Evolutionary conservation across 108 stramenopile species (phyloP).

Genomic region (Mayamaea pseudoterrestris): DNA sequence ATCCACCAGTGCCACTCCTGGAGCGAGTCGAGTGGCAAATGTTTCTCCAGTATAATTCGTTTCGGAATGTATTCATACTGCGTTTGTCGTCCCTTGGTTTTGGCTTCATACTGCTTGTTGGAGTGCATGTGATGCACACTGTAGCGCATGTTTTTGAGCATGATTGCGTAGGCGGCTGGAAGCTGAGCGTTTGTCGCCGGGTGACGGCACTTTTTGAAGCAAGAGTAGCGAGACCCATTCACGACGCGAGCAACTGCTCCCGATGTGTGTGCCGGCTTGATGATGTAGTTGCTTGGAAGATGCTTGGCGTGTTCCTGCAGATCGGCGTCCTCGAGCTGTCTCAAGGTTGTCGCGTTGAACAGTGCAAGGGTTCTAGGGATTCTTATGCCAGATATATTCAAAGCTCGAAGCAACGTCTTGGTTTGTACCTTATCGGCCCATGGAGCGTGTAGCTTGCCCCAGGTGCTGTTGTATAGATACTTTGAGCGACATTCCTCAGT

Average conservation of each 20-base stretch:
- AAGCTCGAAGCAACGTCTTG: background rate
- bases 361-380: conserved; percentile 4
- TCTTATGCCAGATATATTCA: background rate
- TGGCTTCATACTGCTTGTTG: background rate
- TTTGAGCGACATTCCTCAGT: background rate
- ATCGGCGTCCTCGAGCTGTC: background rate
- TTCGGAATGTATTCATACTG: conserved; percentile 4
- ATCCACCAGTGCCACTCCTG: conserved; percentile 8
- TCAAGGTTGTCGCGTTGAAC: background rate
- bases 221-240: conserved; percentile 2
- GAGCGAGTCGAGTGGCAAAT: background rate
- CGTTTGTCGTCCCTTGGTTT: conserved; percentile 3
- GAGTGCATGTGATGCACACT: background rate
- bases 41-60: conserved; percentile 5
- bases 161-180: background rate
- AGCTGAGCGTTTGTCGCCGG: background rate
- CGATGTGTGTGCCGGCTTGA: conserved; percentile 4
- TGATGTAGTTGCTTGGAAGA: no score
- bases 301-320: no score
- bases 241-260: background rate
- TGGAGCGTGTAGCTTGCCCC: conserved; percentile 1
- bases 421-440: conserved; percentile 2
- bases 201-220: conserved; percentile 8
- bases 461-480: conserved; percentile 3
- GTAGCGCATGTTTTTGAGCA: background rate